Evolutionary conservation across 352 stramenopile genomes (phyloP).

Genomic region (Phytophthora boehmeriae): DNA sequence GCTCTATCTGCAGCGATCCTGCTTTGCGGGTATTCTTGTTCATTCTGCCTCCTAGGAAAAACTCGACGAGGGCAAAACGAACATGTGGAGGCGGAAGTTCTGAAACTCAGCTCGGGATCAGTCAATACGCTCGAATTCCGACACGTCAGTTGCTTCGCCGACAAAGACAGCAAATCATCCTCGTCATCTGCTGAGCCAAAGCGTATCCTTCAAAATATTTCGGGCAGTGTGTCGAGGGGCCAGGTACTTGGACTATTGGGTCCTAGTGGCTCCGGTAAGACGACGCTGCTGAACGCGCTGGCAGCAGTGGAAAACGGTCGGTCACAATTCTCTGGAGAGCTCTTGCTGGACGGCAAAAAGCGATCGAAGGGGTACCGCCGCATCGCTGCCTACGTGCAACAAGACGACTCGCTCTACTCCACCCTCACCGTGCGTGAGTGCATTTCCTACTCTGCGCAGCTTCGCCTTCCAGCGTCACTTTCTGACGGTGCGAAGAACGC

Average conservation of each 20-base stretch:
- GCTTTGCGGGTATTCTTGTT: conserved; percentile 23
- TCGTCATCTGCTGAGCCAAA: conserved; percentile 20
- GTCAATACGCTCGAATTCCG: conserved; percentile 60
- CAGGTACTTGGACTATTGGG: conserved; percentile 76
- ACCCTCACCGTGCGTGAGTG: conserved; percentile 87
- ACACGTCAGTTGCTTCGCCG: conserved; percentile 57
- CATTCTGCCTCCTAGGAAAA: conserved; percentile 20
- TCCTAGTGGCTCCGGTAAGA: conserved; percentile 84
- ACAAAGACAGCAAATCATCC: conserved; percentile 1
- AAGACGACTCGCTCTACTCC: conserved; percentile 84
- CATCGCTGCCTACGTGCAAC: conserved; percentile 87
- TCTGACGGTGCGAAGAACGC: conserved; percentile 61
- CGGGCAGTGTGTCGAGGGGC: conserved; percentile 52
- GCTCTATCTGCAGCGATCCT: conserved; percentile 16
- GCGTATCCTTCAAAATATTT: conserved; percentile 68
- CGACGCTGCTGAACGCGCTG: conserved; percentile 80
- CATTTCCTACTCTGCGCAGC: conserved; percentile 81
- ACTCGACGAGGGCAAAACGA: conserved; percentile 16
- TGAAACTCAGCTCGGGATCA: conserved; percentile 47
- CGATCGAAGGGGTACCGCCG: conserved; percentile 68
- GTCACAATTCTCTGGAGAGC: conserved; percentile 52
- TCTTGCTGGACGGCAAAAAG: conserved; percentile 65
- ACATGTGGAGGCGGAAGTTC: conserved; percentile 49
- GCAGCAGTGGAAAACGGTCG: conserved; percentile 73
- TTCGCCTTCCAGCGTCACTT: conserved; percentile 61